Evolutionary conservation across 2,329 filamentous ascomycete species (phyloP), one percentile per base, ranked within the genome.

Genomic region (Claviceps fusiformis): DNA sequence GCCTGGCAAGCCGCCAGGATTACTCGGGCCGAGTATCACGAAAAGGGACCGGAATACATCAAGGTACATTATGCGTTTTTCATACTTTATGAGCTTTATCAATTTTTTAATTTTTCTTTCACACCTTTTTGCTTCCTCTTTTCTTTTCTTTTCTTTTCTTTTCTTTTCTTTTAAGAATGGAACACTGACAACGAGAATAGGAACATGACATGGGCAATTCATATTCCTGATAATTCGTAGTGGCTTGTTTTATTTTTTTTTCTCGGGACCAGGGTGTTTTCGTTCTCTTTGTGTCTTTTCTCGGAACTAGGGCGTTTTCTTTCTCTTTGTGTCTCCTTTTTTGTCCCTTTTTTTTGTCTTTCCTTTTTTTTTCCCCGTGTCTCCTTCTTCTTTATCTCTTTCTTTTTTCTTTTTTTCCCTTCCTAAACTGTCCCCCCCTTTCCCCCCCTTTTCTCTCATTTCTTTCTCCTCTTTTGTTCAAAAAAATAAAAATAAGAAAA

Each of bases 21-120:
- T 46, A 87, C 85, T 1, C 82, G 80, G 63, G 85, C 86, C 61
- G 93, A 97, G 70, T 98, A 89, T 71, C 69, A 81, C 62, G 93
- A 98, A 75, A 96, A 95, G 75, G 93, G 93, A 1, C 77, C 83
- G 27, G 92, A 97, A 63, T 97, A 97, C 73, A 79, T 97, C 68
- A 95, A 95, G 82, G 90, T 81, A 63, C 59, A 76, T 67, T 44
- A 27, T 37, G 15, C 7, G 0, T 15, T 24, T 19, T 37, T 6
- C 11, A 8, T 46, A 2, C 19, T 24, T 43, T n/a, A 17, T 43
- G 9, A 9, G 24, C 24, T 33, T 33, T 9, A 33, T 33, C 31
- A 33, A 33, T 33, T 4, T 33, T 19, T 48, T 1, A 9, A 7
- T 9, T 37, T 10, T 10, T 13, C 9, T 37, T 10, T 13, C 35